Base-by-base conservation (phyloP, 2,329 filamentous ascomycete species). In the Xylariaceae sp. region DNA sequence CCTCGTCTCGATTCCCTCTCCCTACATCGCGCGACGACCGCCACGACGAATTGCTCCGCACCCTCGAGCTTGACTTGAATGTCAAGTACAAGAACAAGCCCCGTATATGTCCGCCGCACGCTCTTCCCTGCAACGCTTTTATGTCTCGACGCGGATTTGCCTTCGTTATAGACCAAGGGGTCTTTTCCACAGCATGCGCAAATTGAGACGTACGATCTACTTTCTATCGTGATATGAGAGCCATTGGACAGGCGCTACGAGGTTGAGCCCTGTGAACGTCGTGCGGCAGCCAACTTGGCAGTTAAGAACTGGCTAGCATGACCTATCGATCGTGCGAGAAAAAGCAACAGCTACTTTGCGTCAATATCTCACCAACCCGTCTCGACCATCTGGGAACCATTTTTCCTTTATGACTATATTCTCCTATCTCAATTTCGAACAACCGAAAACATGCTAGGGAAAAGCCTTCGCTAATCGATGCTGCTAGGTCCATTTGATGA, bases 401-500 rank as follows among this genome's bases (percentile, higher is more conserved):
- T 18, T 13, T 8, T 21, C 9, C 36, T 2, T 15, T 22, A 1
- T 19, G 18, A 37, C 45, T 45, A 41, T 32, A 29, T 30, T n/a
- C 21, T 22, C n/a, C 21, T 19, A 36, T 7, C 34, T 40, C 18
- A 18, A 6, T 19, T 22, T 34, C 32, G 19, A 29, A 40, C 19
- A 37, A 32, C 21, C 21, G 21, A 34, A 42, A 39, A 16, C n/a
- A 30, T 40, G 36, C n/a, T 26, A 4, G 18, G 7, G 29, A 45
- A n/a, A 22, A 22, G 3, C 22, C 30, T 21, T 59, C 44, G 45
- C 66, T 67, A 56, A 67, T 39, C 44, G 42, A 18, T 5, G n/a
- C 42, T 36, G 47, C n/a, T 54, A 75, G 72, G 61, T 59, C 64
- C 71, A 53, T 63, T 61, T 41, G 72, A 75, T 54, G 72, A 75